phyloP scores from a whole-genome alignment of 2,329 filamentous ascomycete genomes.

The Orbilia ellipsospora region DNA sequence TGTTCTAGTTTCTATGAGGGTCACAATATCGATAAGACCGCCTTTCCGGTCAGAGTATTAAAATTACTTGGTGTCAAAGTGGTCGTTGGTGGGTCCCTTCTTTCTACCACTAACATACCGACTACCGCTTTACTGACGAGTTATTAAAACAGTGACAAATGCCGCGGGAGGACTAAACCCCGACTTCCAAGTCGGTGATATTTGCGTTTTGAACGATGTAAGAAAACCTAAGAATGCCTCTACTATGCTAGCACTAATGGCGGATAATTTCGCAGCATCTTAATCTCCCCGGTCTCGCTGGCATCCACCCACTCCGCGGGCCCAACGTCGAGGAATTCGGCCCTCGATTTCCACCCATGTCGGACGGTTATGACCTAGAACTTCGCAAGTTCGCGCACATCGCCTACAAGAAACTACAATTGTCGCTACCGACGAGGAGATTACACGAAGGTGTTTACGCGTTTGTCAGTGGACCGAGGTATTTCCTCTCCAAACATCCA shows the following conservation, averaged over 20 bases:
- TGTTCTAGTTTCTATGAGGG: slow-evolving; percentile 73
- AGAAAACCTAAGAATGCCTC: slow-evolving; percentile 50
- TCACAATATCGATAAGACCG: slow-evolving; percentile 71
- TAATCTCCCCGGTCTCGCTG: slow-evolving; percentile 72
- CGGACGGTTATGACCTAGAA: slow-evolving; percentile 74
- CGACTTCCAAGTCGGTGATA: slow-evolving; percentile 73
- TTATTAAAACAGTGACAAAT: slow-evolving; percentile 69
- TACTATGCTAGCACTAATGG: slow-evolving; percentile 4
- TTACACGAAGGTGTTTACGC: slow-evolving; percentile 75
- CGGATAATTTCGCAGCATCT: slow-evolving; percentile 66
- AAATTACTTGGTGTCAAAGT: slow-evolving; percentile 72
- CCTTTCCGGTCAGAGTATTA: slow-evolving; percentile 74
- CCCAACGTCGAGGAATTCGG: slow-evolving; percentile 73
- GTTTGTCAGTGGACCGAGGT: slow-evolving; percentile 73
- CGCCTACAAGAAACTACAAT: slow-evolving; percentile 68
- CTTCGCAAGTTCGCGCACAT: slow-evolving; percentile 70
- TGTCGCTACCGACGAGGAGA: slow-evolving; percentile 65
- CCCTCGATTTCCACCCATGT: slow-evolving; percentile 72
- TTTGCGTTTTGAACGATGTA: slow-evolving; percentile 74
- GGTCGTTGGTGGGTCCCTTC: slow-evolving; percentile 61
- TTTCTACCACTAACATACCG: slow-evolving; percentile 22
- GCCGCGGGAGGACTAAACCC: slow-evolving; percentile 74
- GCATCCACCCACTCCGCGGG: slow-evolving; percentile 71
- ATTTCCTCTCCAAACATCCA: slow-evolving; percentile 57
- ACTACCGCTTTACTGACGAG: slow-evolving; percentile 3